These are phyloP conservation scores for Rutstroemia sp. DNA, from an alignment of 2,329 filamentous ascomycete genomes.

Conservation along the genomic window DNA sequence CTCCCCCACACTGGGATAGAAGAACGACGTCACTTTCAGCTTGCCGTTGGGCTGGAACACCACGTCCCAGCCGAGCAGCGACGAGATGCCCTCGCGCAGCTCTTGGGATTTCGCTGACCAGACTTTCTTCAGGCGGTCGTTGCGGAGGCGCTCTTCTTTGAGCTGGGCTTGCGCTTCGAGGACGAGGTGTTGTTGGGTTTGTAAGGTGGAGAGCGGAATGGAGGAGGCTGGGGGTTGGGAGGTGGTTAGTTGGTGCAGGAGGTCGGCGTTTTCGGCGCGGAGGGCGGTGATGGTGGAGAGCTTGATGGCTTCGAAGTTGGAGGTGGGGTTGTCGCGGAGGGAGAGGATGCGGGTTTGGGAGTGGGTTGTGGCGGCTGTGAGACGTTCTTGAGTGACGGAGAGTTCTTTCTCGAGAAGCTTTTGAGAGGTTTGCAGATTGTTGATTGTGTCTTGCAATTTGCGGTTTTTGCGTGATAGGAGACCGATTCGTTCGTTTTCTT, in stretches of 20 bases:
- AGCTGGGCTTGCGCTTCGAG: conserved; percentile 62
- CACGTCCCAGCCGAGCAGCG: conserved; percentile 86
- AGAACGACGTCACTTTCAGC: conserved; percentile 82
- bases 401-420: conserved; percentile 70
- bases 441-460: conserved; percentile 71
- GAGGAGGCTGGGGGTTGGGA: conserved; percentile 27
- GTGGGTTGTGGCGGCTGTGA: conserved; percentile 56
- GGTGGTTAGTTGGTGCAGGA: conserved; percentile 62
- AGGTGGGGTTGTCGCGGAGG: conserved; percentile 85
- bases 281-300: conserved; percentile 69
- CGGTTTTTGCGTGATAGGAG: conserved; percentile 83
- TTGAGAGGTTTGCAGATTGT: conserved; percentile 60
- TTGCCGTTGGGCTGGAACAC: conserved; percentile 97
- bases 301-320: conserved; percentile 79
- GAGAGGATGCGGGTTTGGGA: conserved; percentile 77
- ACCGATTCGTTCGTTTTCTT: conserved; percentile 63
- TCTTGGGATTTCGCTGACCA: conserved; percentile 87
- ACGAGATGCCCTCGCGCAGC: conserved; percentile 91
- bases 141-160: conserved; percentile 72
- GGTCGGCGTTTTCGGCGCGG: conserved; percentile 74
- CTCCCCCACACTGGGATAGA: conserved; percentile 59
- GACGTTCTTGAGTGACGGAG: conserved; percentile 63
- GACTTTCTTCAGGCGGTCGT: conserved; percentile 81
- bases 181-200: conserved; percentile 68
- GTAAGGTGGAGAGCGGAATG: conserved; percentile 71